Evolutionary conservation across 202 grass and related monocot species (phyloP), one percentile per base, ranked within the genome.

Genomic region (Setaria italica): DNA sequence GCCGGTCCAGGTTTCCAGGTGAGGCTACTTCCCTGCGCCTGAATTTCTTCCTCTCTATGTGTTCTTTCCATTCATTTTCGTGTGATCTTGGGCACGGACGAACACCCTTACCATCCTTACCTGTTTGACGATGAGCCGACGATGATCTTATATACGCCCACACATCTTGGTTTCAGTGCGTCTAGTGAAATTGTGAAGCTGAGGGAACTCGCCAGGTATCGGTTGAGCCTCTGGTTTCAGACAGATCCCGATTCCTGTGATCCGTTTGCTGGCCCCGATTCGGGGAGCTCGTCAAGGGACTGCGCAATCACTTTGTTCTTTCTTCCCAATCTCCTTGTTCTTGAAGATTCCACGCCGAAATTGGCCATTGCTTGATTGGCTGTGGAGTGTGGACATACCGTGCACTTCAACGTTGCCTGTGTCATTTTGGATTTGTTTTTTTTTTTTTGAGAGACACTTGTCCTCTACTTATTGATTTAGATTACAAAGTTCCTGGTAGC

Each of bases 351-450:
- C 11, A 1, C 76, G 20, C 37, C 50, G 13, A 64, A 58, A 83
- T 74, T 29, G 35, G 72, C 21, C 58, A 32, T 42, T 84, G 39
- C 1, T n/a, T 73, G 62, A 62, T 56, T 66, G 30, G 55, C 25
- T 9, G 30, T 82, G n/a, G 70, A 30, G 42, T 9, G 47, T 78
- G 43, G 51, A 37, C 46, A 76, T 77, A 34, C 6, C 49, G 56
- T 60, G 64, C 21, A 32, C 10, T 80, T 75, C 41, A 62, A 37
- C 54, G 70, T 46, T 65, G 64, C 72, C 66, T 82, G 72, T 79
- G 64, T 56, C n/a, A 53, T 63, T 55, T 21, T 3, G n/a, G 30
- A 8, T 62, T 62, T 72, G 19, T 76, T 43, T 42, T 21, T 25
- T 21, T 25, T 25, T 25, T 42, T 41, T 41, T 29, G 35, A 4